Percentiles rank a stretch among this genome's conserved stretches.
phyloP scores from a whole-genome alignment of 192 early-diverging fungal genomes.

The Oehlia diaphana region DNA sequence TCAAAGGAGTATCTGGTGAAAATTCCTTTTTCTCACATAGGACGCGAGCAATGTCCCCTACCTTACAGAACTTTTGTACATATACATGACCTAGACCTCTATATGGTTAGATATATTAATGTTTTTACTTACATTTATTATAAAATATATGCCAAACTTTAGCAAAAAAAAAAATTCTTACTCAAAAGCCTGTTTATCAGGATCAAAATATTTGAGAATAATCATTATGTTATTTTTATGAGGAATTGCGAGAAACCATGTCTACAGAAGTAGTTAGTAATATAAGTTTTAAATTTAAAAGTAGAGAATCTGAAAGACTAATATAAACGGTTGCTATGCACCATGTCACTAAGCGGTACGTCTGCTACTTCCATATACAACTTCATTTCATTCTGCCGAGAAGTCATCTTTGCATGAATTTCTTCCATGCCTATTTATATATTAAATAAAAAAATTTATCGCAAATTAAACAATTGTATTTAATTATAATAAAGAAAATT shows the following conservation, averaged over 20 bases:
- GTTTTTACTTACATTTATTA: neutral
- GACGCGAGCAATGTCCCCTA: conserved; percentile 60
- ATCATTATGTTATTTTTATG: conserved; percentile 55
- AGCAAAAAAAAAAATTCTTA: conserved; percentile 38
- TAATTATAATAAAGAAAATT: too few species aligned
- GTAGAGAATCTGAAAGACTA: neutral
- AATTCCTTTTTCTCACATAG: conserved; percentile 58
- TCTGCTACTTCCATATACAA: conserved; percentile 42
- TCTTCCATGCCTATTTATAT: conserved; percentile 39
- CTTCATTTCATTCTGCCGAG: conserved; percentile 38
- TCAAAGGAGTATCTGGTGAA: conserved; percentile 55
- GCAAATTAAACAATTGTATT: neutral
- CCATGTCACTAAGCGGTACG: conserved; percentile 31
- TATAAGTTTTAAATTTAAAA: too few species aligned
- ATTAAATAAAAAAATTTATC: neutral
- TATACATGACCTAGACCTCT: conserved; percentile 61
- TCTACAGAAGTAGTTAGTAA: neutral
- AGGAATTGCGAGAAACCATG: neutral
- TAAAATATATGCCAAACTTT: neutral
- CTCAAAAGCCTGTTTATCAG: conserved; percentile 55
- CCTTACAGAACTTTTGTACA: conserved; percentile 47
- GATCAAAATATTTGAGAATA: conserved; percentile 88
- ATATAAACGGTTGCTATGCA: conserved; percentile 27
- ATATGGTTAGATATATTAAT: neutral
- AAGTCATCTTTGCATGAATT: conserved; percentile 38